phyloP scores from a whole-genome alignment of 2,329 filamentous ascomycete species.

The Aspergillus novofumigatus region DNA sequence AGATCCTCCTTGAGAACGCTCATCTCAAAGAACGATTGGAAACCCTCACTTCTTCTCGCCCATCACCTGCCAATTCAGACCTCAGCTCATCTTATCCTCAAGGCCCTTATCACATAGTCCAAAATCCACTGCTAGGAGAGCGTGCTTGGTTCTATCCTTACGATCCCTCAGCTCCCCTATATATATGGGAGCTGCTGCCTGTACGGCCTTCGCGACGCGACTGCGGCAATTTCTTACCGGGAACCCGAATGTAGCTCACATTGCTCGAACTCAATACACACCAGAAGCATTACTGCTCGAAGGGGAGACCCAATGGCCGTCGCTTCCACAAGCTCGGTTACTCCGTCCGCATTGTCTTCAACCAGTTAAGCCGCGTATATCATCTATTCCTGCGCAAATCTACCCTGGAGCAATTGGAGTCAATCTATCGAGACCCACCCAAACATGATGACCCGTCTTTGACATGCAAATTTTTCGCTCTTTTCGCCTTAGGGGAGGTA shows the following conservation, averaged over 20 bases:
- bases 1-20: slow-evolving; percentile 17
- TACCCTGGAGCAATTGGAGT: slow-evolving; percentile 33
- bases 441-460: slow-evolving; percentile 26
- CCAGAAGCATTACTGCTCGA: slow-evolving; percentile 16
- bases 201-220: slow-evolving; percentile 31
- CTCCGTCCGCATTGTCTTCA: slow-evolving; percentile 25
- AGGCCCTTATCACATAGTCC: slow-evolving; percentile 5
- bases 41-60: slow-evolving; percentile 1
- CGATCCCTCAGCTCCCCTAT: slow-evolving; percentile 21
- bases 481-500: slow-evolving; percentile 41
- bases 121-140: slow-evolving; percentile 22
- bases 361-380: slow-evolving; percentile 27
- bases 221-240: slow-evolving; percentile 26
- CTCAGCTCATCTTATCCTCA: not conserved
- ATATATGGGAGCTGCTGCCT: slow-evolving; percentile 32
- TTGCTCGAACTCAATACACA: slow-evolving; percentile 23
- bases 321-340: slow-evolving; percentile 24
- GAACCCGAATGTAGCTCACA: slow-evolving; percentile 15
- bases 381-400: slow-evolving; percentile 29
- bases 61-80: not conserved
- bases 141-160: slow-evolving; percentile 27
- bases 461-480: slow-evolving; percentile 39
- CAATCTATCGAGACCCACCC: slow-evolving; percentile 18
- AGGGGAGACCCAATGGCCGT: slow-evolving; percentile 22
- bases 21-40: slow-evolving; percentile 10